Percentiles rank a stretch among this genome's conserved stretches.
These are phyloP conservation scores for Suillus hirtellus DNA, from an alignment of 768 basidiomycete species.

Conservation along the genomic window DNA sequence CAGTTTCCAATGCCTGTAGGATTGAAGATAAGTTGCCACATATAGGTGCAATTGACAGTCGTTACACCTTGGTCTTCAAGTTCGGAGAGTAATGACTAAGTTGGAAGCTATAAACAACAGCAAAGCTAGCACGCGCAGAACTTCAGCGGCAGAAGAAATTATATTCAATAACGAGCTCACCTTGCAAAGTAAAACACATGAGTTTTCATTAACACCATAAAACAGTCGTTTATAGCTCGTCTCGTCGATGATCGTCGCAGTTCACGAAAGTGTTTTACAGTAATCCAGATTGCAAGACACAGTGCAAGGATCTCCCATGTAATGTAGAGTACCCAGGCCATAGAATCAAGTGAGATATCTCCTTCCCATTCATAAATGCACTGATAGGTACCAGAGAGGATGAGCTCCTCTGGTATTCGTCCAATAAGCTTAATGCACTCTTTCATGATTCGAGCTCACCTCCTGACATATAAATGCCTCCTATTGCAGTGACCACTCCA, in stretches of 20 bases:
- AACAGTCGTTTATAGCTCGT: neutral
- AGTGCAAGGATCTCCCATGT: neutral
- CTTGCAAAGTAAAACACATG: neutral
- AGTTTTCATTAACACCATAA: neutral
- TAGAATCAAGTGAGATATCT: neutral
- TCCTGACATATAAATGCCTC: neutral
- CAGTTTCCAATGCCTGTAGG: neutral
- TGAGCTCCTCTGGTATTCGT: neutral
- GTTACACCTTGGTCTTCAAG: neutral
- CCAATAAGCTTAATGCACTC: neutral
- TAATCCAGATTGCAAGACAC: neutral
- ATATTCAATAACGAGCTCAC: neutral
- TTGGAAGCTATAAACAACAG: neutral
- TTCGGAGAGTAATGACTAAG: neutral
- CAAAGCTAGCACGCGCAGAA: neutral
- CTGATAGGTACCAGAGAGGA: neutral
- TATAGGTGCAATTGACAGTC: neutral
- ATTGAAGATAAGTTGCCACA: neutral
- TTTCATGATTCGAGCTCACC: neutral
- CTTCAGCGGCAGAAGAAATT: neutral
- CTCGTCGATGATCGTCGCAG: neutral
- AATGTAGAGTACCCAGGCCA: neutral
- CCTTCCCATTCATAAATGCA: neutral
- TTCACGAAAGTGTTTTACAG: conserved; percentile 3
- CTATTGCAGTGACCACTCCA: neutral